These are phyloP conservation scores for Radiomyces spectabilis DNA, from an alignment of 192 early-diverging fungal species.

Conservation along the genomic window DNA sequence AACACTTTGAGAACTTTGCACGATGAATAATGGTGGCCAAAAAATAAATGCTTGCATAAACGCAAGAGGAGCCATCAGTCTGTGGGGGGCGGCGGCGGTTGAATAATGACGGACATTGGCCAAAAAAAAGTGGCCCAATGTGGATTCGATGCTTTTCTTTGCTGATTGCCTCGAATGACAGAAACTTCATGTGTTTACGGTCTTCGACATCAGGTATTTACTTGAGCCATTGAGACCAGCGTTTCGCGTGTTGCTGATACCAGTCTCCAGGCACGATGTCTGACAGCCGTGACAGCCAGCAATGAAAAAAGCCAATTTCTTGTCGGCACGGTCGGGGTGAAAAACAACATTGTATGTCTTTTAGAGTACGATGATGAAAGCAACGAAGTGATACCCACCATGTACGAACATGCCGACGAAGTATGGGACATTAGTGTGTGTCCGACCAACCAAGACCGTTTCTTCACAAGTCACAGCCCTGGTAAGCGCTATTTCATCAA, in stretches of 20 bases:
- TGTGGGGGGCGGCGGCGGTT: too few relatives aligned
- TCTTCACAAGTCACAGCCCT: slow-evolving; percentile 52
- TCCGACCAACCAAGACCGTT: slow-evolving; percentile 44
- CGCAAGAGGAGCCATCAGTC: too few relatives aligned
- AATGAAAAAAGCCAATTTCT: slow-evolving; percentile 64
- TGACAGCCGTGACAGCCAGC: slow-evolving; percentile 53
- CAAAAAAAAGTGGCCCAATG: neutral
- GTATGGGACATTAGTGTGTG: slow-evolving; percentile 59
- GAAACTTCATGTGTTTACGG: slow-evolving; percentile 55
- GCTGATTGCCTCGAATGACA: neutral
- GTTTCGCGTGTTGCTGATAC: neutral
- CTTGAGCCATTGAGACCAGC: neutral
- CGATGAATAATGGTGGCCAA: neutral
- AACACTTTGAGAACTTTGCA: too few relatives aligned
- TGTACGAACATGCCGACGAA: slow-evolving; percentile 58
- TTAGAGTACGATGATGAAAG: slow-evolving; percentile 73
- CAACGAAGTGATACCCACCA: slow-evolving; percentile 44
- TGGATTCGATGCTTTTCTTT: neutral
- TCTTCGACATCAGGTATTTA: slow-evolving; percentile 45
- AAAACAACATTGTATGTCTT: slow-evolving; percentile 59
- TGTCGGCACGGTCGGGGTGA: slow-evolving; percentile 56
- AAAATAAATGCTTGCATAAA: slow-evolving; percentile 4
- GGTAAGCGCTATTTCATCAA: too few relatives aligned
- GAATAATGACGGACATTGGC: too few relatives aligned
- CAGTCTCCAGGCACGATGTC: slow-evolving; percentile 42